Evolutionary conservation across 345 rosid genomes (phyloP).

Genomic region (Boechera stricta): DNA sequence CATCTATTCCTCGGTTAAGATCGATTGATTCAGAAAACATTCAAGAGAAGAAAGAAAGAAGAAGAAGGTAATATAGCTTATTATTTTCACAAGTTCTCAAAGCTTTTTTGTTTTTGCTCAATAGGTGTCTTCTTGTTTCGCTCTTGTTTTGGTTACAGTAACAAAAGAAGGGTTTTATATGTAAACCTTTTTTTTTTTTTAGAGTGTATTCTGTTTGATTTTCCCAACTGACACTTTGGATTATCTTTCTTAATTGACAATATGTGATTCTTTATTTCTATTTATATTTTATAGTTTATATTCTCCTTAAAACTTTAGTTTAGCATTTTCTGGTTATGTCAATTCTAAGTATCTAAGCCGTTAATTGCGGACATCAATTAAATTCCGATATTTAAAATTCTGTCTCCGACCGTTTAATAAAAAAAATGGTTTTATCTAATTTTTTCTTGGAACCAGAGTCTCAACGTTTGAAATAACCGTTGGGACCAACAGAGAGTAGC

Average conservation of each 20-base stretch:
- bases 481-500: slow-evolving; percentile 22
- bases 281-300: neutral
- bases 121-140: slow-evolving; percentile 34
- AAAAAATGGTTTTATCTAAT: neutral
- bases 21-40: slow-evolving; percentile 51
- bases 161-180: slow-evolving; percentile 31
- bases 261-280: slow-evolving; percentile 38
- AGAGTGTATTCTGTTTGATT: slow-evolving; percentile 35
- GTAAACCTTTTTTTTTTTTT: slow-evolving; percentile 21
- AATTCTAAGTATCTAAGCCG: too few relatives aligned
- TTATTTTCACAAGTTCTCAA: slow-evolving; percentile 24
- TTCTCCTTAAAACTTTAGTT: neutral
- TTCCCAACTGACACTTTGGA: slow-evolving; percentile 24
- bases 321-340: neutral
- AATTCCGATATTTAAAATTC: neutral
- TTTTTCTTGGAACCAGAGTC: neutral
- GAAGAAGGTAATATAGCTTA: slow-evolving; percentile 36
- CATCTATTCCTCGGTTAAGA: slow-evolving; percentile 84
- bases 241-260: slow-evolving; percentile 26
- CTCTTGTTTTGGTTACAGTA: slow-evolving; percentile 40
- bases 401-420: slow-evolving; percentile 23
- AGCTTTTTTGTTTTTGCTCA: slow-evolving; percentile 10
- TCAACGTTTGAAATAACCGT: slow-evolving; percentile 23
- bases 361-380: neutral
- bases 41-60: slow-evolving; percentile 13